Conservation (phyloP, 1,284 basidiomycete species). For the Neonothopanus nambi region DNA sequence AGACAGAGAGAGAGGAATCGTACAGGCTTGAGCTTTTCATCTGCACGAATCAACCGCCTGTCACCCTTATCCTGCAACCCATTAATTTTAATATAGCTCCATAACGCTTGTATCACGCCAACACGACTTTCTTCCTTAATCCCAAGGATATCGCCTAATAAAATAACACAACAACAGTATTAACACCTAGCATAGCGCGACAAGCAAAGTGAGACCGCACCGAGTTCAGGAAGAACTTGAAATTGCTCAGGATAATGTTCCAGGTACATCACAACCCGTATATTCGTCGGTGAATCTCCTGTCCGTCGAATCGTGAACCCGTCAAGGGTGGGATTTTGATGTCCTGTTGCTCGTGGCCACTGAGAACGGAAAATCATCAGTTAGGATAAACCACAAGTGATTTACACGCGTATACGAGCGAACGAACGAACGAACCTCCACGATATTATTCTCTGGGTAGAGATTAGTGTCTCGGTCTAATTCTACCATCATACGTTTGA, state of each 20-base stretch:
- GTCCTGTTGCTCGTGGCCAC: conserved; percentile 68
- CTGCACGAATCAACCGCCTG: conserved; percentile 74
- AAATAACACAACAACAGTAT: no score
- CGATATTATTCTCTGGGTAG: conserved; percentile 80
- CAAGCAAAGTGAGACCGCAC: conserved; percentile 34
- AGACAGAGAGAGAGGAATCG: conserved; percentile 25
- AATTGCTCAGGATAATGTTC: conserved; percentile 88
- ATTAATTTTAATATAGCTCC: conserved; percentile 91
- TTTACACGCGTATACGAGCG: background rate
- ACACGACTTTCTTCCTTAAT: conserved; percentile 86
- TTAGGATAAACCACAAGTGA: background rate
- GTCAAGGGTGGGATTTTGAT: conserved; percentile 69
- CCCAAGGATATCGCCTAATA: conserved; percentile 63
- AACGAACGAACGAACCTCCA: conserved; percentile 72
- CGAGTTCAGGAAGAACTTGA: conserved; percentile 78
- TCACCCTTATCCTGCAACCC: conserved; percentile 91
- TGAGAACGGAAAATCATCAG: conserved; percentile 28
- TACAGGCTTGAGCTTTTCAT: conserved; percentile 71
- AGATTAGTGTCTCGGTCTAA: conserved; percentile 82
- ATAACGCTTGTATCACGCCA: conserved; percentile 82
- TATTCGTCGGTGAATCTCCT: conserved; percentile 77
- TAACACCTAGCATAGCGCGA: background rate
- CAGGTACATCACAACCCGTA: conserved; percentile 80
- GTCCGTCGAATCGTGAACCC: conserved; percentile 88
- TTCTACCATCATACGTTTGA: conserved; percentile 86